Conservation (phyloP, 768 basidiomycete species). For the Mycena epipterygia region DNA sequence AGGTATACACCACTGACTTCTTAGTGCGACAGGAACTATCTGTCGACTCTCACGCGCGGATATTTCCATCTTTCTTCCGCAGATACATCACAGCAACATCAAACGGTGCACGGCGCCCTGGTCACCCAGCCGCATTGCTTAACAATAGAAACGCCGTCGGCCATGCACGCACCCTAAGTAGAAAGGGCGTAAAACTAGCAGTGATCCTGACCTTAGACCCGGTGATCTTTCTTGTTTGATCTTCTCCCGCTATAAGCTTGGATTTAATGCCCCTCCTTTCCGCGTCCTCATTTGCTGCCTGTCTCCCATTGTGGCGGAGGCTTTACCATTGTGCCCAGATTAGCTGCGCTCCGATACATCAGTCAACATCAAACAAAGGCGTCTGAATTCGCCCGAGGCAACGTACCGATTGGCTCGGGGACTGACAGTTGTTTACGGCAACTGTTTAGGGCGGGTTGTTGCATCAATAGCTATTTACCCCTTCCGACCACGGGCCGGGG, state of each 20-base stretch:
- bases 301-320: not conserved
- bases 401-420: not conserved
- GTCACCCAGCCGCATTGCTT: not conserved
- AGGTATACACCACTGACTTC: not conserved
- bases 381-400: not conserved
- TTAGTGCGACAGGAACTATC: conserved; percentile 14
- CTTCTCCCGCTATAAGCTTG: too few species aligned
- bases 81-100: not conserved
- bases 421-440: not conserved
- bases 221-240: too few species aligned
- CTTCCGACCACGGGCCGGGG: not conserved
- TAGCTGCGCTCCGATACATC: not conserved
- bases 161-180: too few species aligned
- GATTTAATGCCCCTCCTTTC: too few species aligned
- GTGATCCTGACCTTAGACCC: too few species aligned
- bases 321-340: too few species aligned
- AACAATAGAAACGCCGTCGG: too few species aligned
- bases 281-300: too few species aligned
- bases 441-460: not conserved
- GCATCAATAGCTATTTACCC: not conserved
- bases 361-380: too few species aligned
- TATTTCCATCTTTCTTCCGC: not conserved
- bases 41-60: conserved; percentile 9
- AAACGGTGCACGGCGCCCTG: not conserved
- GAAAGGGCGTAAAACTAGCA: too few species aligned